These are phyloP conservation scores for Colletotrichum sp. DNA, from an alignment of 2,329 filamentous ascomycete species.

Conservation along the genomic window DNA sequence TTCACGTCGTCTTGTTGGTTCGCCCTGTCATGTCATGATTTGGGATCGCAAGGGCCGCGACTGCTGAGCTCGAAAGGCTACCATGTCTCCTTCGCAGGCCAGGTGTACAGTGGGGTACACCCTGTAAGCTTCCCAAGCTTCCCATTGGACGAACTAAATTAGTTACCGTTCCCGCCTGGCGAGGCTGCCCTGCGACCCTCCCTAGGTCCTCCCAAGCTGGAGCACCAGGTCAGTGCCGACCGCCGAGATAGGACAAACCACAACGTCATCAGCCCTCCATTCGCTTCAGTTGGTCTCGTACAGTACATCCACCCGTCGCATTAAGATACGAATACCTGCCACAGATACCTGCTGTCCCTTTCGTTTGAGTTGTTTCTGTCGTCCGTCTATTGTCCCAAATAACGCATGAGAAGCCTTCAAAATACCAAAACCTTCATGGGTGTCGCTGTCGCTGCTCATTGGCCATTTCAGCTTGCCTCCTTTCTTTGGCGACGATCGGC, in stretches of 20 bases:
- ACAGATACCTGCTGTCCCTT: background rate
- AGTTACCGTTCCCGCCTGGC: constrained; percentile 13
- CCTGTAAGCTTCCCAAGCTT: constrained; percentile 14
- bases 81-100: constrained; percentile 17
- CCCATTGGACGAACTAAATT: constrained; percentile 13
- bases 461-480: background rate
- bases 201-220: background rate
- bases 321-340: background rate
- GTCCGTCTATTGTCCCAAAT: background rate
- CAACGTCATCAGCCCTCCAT: constrained; percentile 11
- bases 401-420: background rate
- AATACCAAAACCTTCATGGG: background rate
- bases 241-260: background rate
- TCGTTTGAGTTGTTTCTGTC: background rate
- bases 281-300: background rate
- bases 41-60: background rate
- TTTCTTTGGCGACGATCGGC: background rate
- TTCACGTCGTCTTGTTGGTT: background rate
- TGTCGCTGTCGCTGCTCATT: background rate
- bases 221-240: background rate
- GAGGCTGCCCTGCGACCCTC: constrained; percentile 9
- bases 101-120: constrained; percentile 12
- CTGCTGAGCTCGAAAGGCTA: constrained; percentile 17
- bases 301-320: background rate
- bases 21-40: constrained; percentile 25